These are phyloP conservation scores for Didymella pomorum DNA, from an alignment of 2,329 filamentous ascomycete genomes.

Conservation along the genomic window DNA sequence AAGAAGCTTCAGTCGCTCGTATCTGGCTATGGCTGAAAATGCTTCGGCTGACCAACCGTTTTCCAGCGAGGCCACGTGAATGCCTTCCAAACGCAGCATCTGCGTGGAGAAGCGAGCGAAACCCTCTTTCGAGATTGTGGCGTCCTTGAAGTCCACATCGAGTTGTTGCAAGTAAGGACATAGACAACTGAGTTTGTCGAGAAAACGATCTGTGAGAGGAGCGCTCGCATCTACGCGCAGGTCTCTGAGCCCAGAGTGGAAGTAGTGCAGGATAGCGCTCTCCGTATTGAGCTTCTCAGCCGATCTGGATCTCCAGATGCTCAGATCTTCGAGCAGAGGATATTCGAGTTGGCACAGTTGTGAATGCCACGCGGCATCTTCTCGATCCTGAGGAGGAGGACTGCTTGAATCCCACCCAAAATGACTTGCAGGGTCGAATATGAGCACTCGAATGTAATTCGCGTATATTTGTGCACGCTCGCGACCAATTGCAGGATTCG, in stretches of 20 bases:
- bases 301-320: not conserved
- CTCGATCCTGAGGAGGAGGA: too few species aligned
- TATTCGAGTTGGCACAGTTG: not conserved
- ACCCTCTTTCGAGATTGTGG: not conserved
- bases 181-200: conserved; percentile 2
- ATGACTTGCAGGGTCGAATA: not conserved
- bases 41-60: conserved; percentile 1
- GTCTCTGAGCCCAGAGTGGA: not conserved
- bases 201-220: not conserved
- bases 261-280: conserved; percentile 1
- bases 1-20: conserved; percentile 1
- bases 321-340: not conserved
- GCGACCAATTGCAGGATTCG: not conserved
- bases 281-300: not conserved
- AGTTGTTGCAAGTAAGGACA: not conserved
- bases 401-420: too few species aligned
- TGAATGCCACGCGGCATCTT: not conserved
- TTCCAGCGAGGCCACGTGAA: conserved; percentile 4
- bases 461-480: conserved; percentile 1
- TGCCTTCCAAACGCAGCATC: conserved; percentile 1
- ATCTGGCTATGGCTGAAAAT: conserved; percentile 1
- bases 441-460: conserved; percentile 1
- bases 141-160: conserved; percentile 5
- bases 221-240: conserved; percentile 2
- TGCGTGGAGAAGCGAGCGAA: conserved; percentile 2